A percentile compares a stretch with the other conserved stretches of the same genome.
phyloP scores from a whole-genome alignment of 2,329 filamentous ascomycete genomes.

The Penicillium decumbens region DNA sequence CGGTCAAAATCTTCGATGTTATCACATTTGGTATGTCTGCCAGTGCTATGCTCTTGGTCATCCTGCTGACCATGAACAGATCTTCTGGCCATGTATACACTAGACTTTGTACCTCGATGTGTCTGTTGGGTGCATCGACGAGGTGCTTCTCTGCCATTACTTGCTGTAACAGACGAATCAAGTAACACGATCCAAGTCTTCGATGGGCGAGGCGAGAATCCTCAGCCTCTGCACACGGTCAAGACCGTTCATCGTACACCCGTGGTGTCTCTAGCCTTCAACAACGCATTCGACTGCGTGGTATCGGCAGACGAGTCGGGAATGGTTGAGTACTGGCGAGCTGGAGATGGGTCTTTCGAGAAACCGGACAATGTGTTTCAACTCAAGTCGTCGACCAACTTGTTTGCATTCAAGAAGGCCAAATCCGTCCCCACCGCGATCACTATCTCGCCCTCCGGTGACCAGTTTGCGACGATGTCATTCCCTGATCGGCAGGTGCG shows the following conservation, averaged over 20 bases:
- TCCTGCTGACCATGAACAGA: slow-evolving; percentile 46
- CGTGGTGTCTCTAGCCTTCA: slow-evolving; percentile 83
- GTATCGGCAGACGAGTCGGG: slow-evolving; percentile 82
- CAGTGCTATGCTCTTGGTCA: not conserved
- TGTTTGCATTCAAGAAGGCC: slow-evolving; percentile 96
- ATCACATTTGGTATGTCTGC: slow-evolving; percentile 64
- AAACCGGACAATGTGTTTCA: slow-evolving; percentile 90
- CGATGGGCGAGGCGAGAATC: slow-evolving; percentile 80
- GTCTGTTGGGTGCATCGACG: slow-evolving; percentile 89
- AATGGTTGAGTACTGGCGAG: slow-evolving; percentile 96
- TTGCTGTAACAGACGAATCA: slow-evolving; percentile 74
- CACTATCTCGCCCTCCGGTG: slow-evolving; percentile 77
- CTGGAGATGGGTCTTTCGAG: slow-evolving; percentile 67
- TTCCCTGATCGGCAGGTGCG: slow-evolving; percentile 91
- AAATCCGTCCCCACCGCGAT: slow-evolving; percentile 80
- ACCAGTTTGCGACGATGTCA: slow-evolving; percentile 82
- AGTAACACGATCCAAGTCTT: slow-evolving; percentile 74
- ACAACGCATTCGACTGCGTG: slow-evolving; percentile 82
- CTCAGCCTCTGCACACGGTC: slow-evolving; percentile 70
- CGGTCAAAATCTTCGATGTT: slow-evolving; percentile 56
- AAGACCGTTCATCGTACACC: slow-evolving; percentile 74
- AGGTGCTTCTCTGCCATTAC: slow-evolving; percentile 78
- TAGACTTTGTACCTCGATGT: slow-evolving; percentile 69
- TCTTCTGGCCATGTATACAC: slow-evolving; percentile 72
- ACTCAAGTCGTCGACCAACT: slow-evolving; percentile 86